phyloP scores from a whole-genome alignment of 2,329 filamentous ascomycete genomes.

The Rhynchosporium secalis region DNA sequence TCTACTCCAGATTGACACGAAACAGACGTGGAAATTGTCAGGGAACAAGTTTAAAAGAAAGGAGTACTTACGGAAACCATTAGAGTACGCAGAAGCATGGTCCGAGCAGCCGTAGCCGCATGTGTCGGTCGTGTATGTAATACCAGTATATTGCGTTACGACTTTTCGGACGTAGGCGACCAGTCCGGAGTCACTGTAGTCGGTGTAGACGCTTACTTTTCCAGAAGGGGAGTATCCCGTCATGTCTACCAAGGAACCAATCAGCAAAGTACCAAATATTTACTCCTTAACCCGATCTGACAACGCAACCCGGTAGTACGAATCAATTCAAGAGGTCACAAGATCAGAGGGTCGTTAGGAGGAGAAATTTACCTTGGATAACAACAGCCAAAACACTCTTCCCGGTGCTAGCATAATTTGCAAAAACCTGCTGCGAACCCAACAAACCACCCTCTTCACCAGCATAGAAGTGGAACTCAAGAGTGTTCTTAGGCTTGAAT shows the following conservation, averaged over 20 bases:
- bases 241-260: slow-evolving; percentile 53
- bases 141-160: slow-evolving; percentile 2
- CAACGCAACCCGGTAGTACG: too few species aligned
- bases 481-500: slow-evolving; percentile 74
- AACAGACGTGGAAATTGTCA: too few species aligned
- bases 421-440: slow-evolving; percentile 85
- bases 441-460: slow-evolving; percentile 84
- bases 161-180: slow-evolving; percentile 3
- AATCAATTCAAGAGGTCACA: not conserved
- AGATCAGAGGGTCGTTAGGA: too few species aligned
- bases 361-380: slow-evolving; percentile 68
- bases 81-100: slow-evolving; percentile 10
- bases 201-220: slow-evolving; percentile 13
- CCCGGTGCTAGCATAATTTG: slow-evolving; percentile 67
- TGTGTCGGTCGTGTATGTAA: not conserved
- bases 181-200: slow-evolving; percentile 9
- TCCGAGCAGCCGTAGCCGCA: slow-evolving; percentile 13
- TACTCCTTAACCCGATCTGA: too few species aligned
- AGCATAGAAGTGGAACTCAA: slow-evolving; percentile 95
- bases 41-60: too few species aligned
- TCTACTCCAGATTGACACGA: too few species aligned
- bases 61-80: slow-evolving; percentile 11
- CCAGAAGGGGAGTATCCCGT: slow-evolving; percentile 54
- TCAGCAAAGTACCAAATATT: not conserved
- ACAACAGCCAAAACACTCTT: slow-evolving; percentile 89